Conservation (phyloP, 306 rosid species). For the Citrullus colocynthis region DNA sequence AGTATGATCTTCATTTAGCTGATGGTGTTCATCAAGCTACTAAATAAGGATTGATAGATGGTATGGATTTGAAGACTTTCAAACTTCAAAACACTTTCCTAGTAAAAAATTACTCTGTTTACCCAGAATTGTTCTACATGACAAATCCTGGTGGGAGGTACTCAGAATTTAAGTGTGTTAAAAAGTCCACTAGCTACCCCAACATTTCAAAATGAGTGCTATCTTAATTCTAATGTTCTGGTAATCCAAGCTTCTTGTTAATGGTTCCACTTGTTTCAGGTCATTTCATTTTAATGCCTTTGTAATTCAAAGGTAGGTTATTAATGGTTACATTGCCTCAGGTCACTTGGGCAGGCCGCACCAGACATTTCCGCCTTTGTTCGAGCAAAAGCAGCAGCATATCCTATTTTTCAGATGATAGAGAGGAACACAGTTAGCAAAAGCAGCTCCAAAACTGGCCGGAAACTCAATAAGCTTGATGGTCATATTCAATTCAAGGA, state of each 20-base stretch:
- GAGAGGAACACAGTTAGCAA: slow-evolving; percentile 65
- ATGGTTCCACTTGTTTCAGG: not conserved
- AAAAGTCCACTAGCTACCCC: too few relatives aligned
- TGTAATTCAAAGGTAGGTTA: not conserved
- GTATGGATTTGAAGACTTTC: too few relatives aligned
- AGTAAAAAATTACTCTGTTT: too few relatives aligned
- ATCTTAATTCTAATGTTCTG: too few relatives aligned
- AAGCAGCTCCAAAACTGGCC: slow-evolving; percentile 39
- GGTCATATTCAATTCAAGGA: slow-evolving; percentile 73
- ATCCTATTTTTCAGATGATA: slow-evolving; percentile 91
- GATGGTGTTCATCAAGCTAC: not conserved
- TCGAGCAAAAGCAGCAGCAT: slow-evolving; percentile 85
- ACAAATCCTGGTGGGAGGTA: too few relatives aligned
- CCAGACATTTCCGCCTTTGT: slow-evolving; percentile 79
- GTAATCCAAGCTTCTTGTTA: not conserved
- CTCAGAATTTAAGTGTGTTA: too few relatives aligned
- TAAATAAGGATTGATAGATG: too few relatives aligned
- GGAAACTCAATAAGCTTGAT: slow-evolving; percentile 44
- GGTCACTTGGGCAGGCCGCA: slow-evolving; percentile 94
- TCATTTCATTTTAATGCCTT: not conserved
- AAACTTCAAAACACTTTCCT: too few relatives aligned
- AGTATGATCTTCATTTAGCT: not conserved
- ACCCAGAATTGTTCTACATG: too few relatives aligned
- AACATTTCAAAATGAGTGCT: too few relatives aligned
- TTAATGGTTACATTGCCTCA: slow-evolving; percentile 16